Conservation (phyloP, 2,329 filamentous ascomycete genomes). For the Drechslerella dactyloides region DNA sequence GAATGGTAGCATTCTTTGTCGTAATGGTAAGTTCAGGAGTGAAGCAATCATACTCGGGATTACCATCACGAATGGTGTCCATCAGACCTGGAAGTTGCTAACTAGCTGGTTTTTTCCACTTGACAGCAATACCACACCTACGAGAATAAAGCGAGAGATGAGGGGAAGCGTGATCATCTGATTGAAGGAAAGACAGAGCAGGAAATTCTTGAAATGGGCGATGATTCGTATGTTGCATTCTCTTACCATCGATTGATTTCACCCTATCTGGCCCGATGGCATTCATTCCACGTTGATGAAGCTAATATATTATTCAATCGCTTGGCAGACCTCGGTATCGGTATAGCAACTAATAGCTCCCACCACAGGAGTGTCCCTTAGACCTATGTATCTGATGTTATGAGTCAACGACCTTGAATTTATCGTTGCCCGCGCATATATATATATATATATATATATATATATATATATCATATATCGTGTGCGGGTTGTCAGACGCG, state of each 20-base stretch:
- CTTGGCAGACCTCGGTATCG: slow-evolving; percentile 36
- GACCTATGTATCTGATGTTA: no score
- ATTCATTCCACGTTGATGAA: no score
- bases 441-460: no score
- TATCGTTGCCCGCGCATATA: no score
- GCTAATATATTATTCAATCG: no score
- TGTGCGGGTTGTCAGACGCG: no score
- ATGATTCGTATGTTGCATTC: slow-evolving; percentile 55
- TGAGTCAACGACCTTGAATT: no score
- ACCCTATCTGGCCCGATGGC: neutral
- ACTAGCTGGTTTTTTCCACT: neutral
- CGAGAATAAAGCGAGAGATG: slow-evolving; percentile 57
- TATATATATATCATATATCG: no score
- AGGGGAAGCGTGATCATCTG: slow-evolving; percentile 58
- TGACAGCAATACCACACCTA: slow-evolving; percentile 49
- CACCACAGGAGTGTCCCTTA: no score
- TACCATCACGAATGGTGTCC: no score
- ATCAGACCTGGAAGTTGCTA: no score
- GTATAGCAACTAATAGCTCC: slow-evolving; percentile 22
- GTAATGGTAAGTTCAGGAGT: slow-evolving; percentile 65
- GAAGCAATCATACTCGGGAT: no score
- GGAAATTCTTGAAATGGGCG: slow-evolving; percentile 61
- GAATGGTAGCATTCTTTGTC: slow-evolving; percentile 61
- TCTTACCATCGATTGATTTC: neutral
- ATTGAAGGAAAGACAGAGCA: slow-evolving; percentile 59